phyloP scores from a whole-genome alignment of 177 flowering plant species.

The Vitis hybrid region DNA sequence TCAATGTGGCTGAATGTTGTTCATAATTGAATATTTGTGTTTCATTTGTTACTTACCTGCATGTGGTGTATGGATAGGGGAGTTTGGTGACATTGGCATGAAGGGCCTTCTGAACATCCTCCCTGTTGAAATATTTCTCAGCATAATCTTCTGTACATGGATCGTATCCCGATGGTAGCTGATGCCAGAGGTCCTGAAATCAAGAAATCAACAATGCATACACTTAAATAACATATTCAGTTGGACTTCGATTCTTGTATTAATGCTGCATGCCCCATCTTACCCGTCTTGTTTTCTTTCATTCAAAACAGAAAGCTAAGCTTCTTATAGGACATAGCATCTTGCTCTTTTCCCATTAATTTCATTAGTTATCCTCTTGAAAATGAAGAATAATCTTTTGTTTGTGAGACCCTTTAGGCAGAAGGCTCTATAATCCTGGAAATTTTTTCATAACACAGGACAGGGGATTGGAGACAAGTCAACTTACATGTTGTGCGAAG shows the following conservation, averaged over 20 bases:
- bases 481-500: slow-evolving; percentile 36
- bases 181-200: slow-evolving; percentile 45
- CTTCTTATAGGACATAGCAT: too few species aligned
- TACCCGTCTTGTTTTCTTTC: too few species aligned
- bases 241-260: neutral
- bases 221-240: neutral
- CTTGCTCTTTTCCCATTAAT: too few species aligned
- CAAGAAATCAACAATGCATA: neutral
- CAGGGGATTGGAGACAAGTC: neutral
- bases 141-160: slow-evolving; percentile 51
- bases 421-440: neutral
- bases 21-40: too few species aligned
- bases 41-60: slow-evolving; percentile 46
- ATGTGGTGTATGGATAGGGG: slow-evolving; percentile 54
- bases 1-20: too few species aligned
- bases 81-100: slow-evolving; percentile 74
- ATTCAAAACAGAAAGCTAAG: too few species aligned
- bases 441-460: neutral
- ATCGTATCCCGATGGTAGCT: slow-evolving; percentile 48
- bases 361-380: neutral
- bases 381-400: too few species aligned
- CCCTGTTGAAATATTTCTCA: slow-evolving; percentile 51
- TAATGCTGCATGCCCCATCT: too few species aligned
- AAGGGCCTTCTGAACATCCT: slow-evolving; percentile 73
- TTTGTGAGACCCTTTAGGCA: too few species aligned